Evolutionary conservation across 331 rosid species (phyloP), one percentile per base, ranked within the genome.

Genomic region (Acacia concinna): DNA sequence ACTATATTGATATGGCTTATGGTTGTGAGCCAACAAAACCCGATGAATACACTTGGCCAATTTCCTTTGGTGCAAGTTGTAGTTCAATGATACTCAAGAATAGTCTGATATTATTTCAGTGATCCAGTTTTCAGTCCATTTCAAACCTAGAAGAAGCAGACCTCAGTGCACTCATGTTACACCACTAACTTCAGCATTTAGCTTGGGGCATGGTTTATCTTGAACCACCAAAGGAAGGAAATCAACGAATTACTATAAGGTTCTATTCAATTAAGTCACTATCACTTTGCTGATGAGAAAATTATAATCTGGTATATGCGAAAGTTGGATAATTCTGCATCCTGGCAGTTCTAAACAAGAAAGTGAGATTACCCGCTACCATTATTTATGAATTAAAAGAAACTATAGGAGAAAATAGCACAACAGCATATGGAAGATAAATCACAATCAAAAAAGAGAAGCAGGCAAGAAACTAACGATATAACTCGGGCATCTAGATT

Each of bases 401-500:
- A 28, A 43, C 10, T 23, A 17, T 14, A 5, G 41, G 40, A 2
- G 37, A 68, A 75, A 52, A 77, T 43, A 47, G 73, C n/a, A 62
- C 31, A 43, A 37, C 56, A 83, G 67, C 32, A 14, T 52, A 57
- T 25, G 71, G 31, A 81, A 34, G 23, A 71, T 14, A 75, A 78
- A 40, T 74, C 44, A 79, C 15, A 51, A 62, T 28, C 20, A 18
- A 77, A 66, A 66, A 80, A 78, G 75, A 78, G 73, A 59, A 79
- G 81, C 79, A 77, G 78, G 72, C 38, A 85, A 81, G 86, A 82
- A 89, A 91, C 98, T 35, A 25, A 94, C 98, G 98, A 94, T 90
- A 94, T 91, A 82, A 94, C 91, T 83, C 93, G 85, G 81, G 98
- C 84, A 82, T 94, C 98, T 68, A 94, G 98, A 86, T 94, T 94